Conservation (phyloP, 441 rosid species). For the Gossypium davidsonii region DNA sequence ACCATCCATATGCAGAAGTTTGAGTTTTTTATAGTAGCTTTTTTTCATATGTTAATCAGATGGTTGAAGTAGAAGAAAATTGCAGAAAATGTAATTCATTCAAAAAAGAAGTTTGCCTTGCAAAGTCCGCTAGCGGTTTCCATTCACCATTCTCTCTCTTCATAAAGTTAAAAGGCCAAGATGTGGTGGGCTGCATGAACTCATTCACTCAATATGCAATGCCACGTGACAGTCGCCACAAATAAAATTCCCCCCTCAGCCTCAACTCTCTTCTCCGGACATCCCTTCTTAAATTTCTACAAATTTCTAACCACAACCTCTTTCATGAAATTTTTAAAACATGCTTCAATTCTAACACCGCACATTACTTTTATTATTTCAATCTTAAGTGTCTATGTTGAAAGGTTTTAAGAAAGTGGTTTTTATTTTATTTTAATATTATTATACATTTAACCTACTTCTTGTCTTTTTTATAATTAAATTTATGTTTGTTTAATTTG, state of each 20-base stretch:
- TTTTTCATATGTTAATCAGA: not conserved
- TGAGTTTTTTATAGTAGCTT: not conserved
- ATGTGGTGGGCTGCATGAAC: slow-evolving; percentile 28
- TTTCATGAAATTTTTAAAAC: not conserved
- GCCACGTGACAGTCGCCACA: slow-evolving; percentile 37
- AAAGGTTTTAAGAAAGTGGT: too few species aligned
- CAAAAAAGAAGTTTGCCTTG: not conserved
- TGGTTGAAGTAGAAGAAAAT: not conserved
- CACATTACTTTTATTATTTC: too few species aligned
- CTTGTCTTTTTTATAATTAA: too few species aligned
- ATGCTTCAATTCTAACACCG: not conserved
- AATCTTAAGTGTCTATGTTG: too few species aligned
- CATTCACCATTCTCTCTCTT: not conserved
- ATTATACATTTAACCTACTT: too few species aligned
- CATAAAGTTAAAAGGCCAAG: slow-evolving; percentile 11
- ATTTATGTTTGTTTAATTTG: too few species aligned
- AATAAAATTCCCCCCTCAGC: not conserved
- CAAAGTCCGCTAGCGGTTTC: slow-evolving; percentile 11
- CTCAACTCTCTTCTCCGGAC: not conserved
- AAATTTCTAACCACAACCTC: not conserved
- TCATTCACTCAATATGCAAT: slow-evolving; percentile 17
- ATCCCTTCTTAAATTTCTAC: not conserved
- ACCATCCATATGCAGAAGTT: not conserved
- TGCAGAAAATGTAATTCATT: too few species aligned
- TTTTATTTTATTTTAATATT: too few species aligned